These are phyloP conservation scores for Penicillium expansum DNA, from an alignment of 2,329 filamentous ascomycete genomes.

Conservation along the genomic window DNA sequence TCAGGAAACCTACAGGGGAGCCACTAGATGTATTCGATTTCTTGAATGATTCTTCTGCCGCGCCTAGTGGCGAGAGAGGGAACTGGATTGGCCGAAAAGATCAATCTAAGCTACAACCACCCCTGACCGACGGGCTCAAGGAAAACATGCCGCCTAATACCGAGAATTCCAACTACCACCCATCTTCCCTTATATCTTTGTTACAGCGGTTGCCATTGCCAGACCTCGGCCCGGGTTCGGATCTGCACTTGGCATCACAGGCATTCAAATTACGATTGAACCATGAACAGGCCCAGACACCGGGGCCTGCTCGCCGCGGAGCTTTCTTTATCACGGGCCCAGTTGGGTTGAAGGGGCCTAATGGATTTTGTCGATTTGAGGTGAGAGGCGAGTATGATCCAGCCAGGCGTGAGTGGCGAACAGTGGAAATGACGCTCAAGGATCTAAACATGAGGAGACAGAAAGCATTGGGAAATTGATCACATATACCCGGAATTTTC, in stretches of 20 bases:
- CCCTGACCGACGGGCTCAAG: slow-evolving; percentile 13
- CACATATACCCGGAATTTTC: neutral
- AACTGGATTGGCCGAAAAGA: slow-evolving; percentile 19
- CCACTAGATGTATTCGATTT: slow-evolving; percentile 15
- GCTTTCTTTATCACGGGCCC: slow-evolving; percentile 36
- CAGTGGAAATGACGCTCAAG: slow-evolving; percentile 31
- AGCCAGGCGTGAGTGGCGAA: slow-evolving; percentile 28
- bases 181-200: slow-evolving; percentile 32
- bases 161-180: slow-evolving; percentile 19
- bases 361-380: slow-evolving; percentile 37
- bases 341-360: slow-evolving; percentile 33
- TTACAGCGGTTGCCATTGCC: slow-evolving; percentile 37
- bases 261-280: slow-evolving; percentile 33
- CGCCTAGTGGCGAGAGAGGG: slow-evolving; percentile 16
- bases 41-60: slow-evolving; percentile 8
- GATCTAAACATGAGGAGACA: slow-evolving; percentile 32
- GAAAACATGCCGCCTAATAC: slow-evolving; percentile 16
- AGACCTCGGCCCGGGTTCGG: slow-evolving; percentile 33
- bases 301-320: slow-evolving; percentile 30
- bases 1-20: slow-evolving; percentile 20
- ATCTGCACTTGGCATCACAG: slow-evolving; percentile 32
- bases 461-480: slow-evolving; percentile 24
- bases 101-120: slow-evolving; percentile 18
- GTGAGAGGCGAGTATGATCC: slow-evolving; percentile 39
- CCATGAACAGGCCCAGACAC: slow-evolving; percentile 21